phyloP scores from a whole-genome alignment of 176 grass and related monocot genomes.

The Oryza australiensis region DNA sequence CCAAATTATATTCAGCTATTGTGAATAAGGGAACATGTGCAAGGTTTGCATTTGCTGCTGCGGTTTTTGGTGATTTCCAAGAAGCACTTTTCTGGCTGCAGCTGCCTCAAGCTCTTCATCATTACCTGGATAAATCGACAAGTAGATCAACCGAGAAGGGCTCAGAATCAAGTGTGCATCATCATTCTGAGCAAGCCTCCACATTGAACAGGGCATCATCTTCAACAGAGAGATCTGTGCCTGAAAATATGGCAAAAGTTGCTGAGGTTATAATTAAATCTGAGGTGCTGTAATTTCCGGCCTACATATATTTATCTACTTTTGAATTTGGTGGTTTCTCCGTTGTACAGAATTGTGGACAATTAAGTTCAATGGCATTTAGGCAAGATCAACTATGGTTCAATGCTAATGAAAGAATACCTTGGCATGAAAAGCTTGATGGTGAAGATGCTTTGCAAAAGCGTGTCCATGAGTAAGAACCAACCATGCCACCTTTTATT shows the following conservation, averaged over 20 bases:
- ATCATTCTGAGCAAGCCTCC: constrained; percentile 54
- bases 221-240: constrained; percentile 59
- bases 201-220: constrained; percentile 59
- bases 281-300: constrained; percentile 23
- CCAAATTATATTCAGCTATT: constrained; percentile 73
- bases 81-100: constrained; percentile 97
- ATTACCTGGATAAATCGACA: constrained; percentile 76
- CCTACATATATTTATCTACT: constrained; percentile 15
- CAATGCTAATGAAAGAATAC: constrained; percentile 93
- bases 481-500: constrained; percentile 21
- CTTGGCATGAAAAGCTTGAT: constrained; percentile 96
- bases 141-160: constrained; percentile 53
- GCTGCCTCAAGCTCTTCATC: constrained; percentile 73
- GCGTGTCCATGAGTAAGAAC: constrained; percentile 93
- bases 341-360: constrained; percentile 64
- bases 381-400: constrained; percentile 86
- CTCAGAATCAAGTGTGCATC: constrained; percentile 41
- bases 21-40: constrained; percentile 70
- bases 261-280: constrained; percentile 49
- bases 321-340: constrained; percentile 36
- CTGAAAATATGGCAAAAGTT: constrained; percentile 46
- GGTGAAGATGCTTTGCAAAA: constrained; percentile 97
- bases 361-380: constrained; percentile 77
- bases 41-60: constrained; percentile 93
- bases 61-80: constrained; percentile 78